A percentile compares a stretch with the other conserved stretches of the same genome.
Conservation (phyloP, 495 filamentous ascomycete species). For the Podospora pseudopauciseta region DNA sequence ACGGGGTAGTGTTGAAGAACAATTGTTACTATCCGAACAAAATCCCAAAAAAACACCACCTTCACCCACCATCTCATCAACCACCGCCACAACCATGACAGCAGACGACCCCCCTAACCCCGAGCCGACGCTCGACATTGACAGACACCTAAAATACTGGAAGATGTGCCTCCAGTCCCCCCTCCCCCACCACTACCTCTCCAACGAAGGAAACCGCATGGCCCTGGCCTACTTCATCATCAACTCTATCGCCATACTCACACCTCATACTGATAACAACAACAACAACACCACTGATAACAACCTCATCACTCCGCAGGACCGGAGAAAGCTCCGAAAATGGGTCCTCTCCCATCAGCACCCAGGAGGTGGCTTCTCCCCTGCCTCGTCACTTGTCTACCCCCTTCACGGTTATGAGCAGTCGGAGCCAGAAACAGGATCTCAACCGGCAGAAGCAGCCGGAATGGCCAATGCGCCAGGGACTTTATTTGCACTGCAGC, state of each 20-base stretch:
- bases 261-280: slow-evolving; percentile 22
- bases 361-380: slow-evolving; percentile 72
- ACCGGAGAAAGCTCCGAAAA: slow-evolving; percentile 34
- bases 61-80: background rate
- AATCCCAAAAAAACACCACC: background rate
- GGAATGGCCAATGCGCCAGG: slow-evolving; percentile 82
- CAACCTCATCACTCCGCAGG: slow-evolving; percentile 33
- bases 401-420: slow-evolving; percentile 34
- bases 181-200: slow-evolving; percentile 76
- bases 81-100: background rate
- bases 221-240: slow-evolving; percentile 80
- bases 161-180: slow-evolving; percentile 78
- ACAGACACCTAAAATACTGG: slow-evolving; percentile 87
- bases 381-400: slow-evolving; percentile 56
- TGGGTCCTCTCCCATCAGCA: slow-evolving; percentile 73
- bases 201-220: slow-evolving; percentile 85
- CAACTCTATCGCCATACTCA: slow-evolving; percentile 44
- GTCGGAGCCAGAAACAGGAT: slow-evolving; percentile 31
- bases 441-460: slow-evolving; percentile 49
- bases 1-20: background rate
- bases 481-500: slow-evolving; percentile 80
- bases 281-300: slow-evolving; percentile 8
- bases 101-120: background rate
- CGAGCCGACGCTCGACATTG: slow-evolving; percentile 56
- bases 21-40: background rate